Evolutionary conservation across 2,329 filamentous ascomycete species (phyloP), one percentile per base, ranked within the genome.

Genomic region (Furcasterigmium sp.): DNA sequence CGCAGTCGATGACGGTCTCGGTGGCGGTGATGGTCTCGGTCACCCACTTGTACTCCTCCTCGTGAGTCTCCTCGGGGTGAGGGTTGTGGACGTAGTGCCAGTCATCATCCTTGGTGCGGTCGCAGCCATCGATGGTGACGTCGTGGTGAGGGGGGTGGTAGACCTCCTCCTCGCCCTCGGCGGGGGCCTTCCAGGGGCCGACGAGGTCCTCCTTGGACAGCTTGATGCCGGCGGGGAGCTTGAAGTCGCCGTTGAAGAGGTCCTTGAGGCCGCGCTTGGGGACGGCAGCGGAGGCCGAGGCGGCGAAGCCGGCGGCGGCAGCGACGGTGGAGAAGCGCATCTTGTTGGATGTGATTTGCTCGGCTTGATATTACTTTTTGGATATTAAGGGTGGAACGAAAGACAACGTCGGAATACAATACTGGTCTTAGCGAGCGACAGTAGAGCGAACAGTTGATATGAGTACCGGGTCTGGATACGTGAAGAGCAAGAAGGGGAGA

Each of bases 1-100:
- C 49, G 56, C 67, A 71, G 58, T 56, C 60, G 51, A 59, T 58
- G 52, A 72, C 51, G 41, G 68, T 72, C 43, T 58, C 58, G 39
- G 59, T 55, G 32, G 57, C 54, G 17, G 67, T 69, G 41, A 56
- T 54, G 41, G 59, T 68, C 57, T 62, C 67, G 29, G 64, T 69
- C 20, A 60, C 63, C 64, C 64, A 70, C 48, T 56, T 55, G 51
- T 61, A 56, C 36, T 55, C 45, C 32, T 49, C 42, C 17, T 41
- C 23, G 37, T 37, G 26, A 38, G 21, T 36, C 35, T 48, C 45
- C 45, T 53, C 49, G 46, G 59, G 59, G 32, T 57, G 56, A 46
- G 59, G 59, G 34, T 57, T 56, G 47, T 60, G 59, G 32, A 63
- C 60, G 48, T 54, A 67, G 51, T 68, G 63, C 63, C 64, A 67